Conservation (phyloP, 2,329 filamentous ascomycete genomes). For the Bimuria novae-zelandiae region DNA sequence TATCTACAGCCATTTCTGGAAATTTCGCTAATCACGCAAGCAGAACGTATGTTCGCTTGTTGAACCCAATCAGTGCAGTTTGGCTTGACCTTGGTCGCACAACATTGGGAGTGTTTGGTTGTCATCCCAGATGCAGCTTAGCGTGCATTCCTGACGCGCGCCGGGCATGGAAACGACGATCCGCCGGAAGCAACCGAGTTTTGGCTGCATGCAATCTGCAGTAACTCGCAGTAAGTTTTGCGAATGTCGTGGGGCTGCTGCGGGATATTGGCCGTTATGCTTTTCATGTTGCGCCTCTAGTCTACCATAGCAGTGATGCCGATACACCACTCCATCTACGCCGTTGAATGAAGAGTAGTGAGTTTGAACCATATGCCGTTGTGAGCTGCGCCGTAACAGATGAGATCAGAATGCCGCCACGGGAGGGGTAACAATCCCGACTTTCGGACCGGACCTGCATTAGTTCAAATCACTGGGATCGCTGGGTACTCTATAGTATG, state of each 20-base stretch:
- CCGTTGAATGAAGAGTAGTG: background rate
- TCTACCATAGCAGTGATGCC: slow-evolving; percentile 27
- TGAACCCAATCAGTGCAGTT: slow-evolving; percentile 18
- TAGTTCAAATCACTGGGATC: slow-evolving; percentile 7
- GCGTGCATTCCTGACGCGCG: slow-evolving; percentile 33
- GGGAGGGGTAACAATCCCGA: slow-evolving; percentile 7
- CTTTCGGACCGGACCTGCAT: slow-evolving; percentile 9
- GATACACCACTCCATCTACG: background rate
- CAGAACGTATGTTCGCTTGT: slow-evolving; percentile 19
- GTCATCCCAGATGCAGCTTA: slow-evolving; percentile 25
- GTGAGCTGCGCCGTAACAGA: background rate
- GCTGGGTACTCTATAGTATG: background rate
- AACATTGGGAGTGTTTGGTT: slow-evolving; percentile 31
- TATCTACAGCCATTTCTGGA: slow-evolving; percentile 8
- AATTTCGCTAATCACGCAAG: slow-evolving; percentile 12
- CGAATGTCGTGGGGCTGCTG: slow-evolving; percentile 11
- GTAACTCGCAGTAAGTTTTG: background rate
- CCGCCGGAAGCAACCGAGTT: slow-evolving; percentile 40
- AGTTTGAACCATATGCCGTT: too few species aligned
- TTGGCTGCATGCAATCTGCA: slow-evolving; percentile 31
- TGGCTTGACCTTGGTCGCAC: slow-evolving; percentile 31
- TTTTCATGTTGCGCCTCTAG: slow-evolving; percentile 13
- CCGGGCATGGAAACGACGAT: slow-evolving; percentile 22
- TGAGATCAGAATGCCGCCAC: slow-evolving; percentile 8
- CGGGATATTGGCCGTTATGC: slow-evolving; percentile 20